phyloP scores from a whole-genome alignment of 1,284 basidiomycete genomes.

The Sphagnurus paluster region DNA sequence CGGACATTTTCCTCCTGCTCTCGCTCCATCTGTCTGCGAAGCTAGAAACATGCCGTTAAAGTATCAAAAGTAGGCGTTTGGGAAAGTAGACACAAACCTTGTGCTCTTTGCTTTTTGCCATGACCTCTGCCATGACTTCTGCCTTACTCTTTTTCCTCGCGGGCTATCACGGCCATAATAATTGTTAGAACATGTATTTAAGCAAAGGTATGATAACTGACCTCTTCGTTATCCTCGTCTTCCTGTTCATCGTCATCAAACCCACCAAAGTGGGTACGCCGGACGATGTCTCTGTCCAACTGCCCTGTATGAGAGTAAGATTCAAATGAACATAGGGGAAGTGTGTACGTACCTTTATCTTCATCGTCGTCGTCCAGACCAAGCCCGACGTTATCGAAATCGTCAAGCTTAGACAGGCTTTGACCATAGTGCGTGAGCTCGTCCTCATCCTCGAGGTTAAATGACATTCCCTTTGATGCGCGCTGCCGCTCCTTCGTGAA shows the following conservation, averaged over 20 bases:
- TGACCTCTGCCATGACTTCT: constrained; percentile 98
- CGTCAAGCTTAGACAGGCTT: constrained; percentile 82
- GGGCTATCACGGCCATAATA: constrained; percentile 48
- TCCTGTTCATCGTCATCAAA: constrained; percentile 71
- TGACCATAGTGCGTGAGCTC: constrained; percentile 94
- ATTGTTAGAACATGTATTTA: constrained; percentile 6
- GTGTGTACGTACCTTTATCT: constrained; percentile 33
- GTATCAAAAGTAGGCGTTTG: constrained; percentile 2
- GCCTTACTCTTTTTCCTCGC: constrained; percentile 87
- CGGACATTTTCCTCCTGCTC: constrained; percentile 88
- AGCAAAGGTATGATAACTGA: constrained; percentile 40
- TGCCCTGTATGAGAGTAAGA: constrained; percentile 44
- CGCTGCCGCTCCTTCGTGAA: constrained; percentile 90
- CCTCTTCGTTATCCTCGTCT: constrained; percentile 49
- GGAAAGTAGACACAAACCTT: constrained; percentile 56
- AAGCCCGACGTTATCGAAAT: constrained; percentile 82
- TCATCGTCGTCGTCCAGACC: constrained; percentile 69
- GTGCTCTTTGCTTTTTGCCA: constrained; percentile 95
- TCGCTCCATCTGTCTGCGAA: constrained; percentile 84
- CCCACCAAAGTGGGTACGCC: constrained; percentile 81
- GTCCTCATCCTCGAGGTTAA: constrained; percentile 91
- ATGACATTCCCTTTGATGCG: constrained; percentile 75
- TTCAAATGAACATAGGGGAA: constrained; percentile 5
- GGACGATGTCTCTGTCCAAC: constrained; percentile 67
- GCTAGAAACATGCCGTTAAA: constrained; percentile 40